Base-by-base conservation (phyloP, 257 asterid species). In the Avicennia marina region DNA sequence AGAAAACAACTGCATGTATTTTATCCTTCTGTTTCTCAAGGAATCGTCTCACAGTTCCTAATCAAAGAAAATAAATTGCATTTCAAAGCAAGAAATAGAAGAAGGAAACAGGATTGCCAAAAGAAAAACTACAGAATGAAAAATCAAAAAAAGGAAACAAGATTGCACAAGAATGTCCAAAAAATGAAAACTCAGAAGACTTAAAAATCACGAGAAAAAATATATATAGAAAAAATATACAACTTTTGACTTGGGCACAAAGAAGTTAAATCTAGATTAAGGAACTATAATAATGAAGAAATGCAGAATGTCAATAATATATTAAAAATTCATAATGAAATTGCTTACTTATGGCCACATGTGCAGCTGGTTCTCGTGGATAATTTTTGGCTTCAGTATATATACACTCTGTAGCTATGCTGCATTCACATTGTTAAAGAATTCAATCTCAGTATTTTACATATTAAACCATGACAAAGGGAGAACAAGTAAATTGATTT, bases 361-460 rank as follows among this genome's bases (percentile, higher is more conserved):
- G 99, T 3, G 96, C 96, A 70, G 99, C 97, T 52, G 94, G 99
- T 82, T 93, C 99, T 63, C 99, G 84, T 7, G 97, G 99, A 74
- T 89, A 93, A 70, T 79, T 84, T 71, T 93, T 93, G 70, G 95
- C 73, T 75, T 93, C 97, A 3, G 96, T 89, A 72, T 93, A 89
- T 60, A 93, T 82, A 76, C 99, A 93, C 21, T 94, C 97, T 71
- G 75, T 66, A 16, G 96, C 97, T 75, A 93, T 82, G 81, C 99
- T 89, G 83, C 81, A 89, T 65, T 60, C 15, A 45, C 58, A 11
- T 36, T 72, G 31, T 19, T 46, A 32, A 43, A 56, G 56, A 62
- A 18, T 15, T 72, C 43, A 66, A 64, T 32, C 56, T 59, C 44
- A 27, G 16, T 26, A 53, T 6, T 31, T 39, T 13, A 25, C 11